Evolutionary conservation across 331 rosid species (phyloP), one percentile per base, ranked within the genome.

Genomic region (Acacia concinna): DNA sequence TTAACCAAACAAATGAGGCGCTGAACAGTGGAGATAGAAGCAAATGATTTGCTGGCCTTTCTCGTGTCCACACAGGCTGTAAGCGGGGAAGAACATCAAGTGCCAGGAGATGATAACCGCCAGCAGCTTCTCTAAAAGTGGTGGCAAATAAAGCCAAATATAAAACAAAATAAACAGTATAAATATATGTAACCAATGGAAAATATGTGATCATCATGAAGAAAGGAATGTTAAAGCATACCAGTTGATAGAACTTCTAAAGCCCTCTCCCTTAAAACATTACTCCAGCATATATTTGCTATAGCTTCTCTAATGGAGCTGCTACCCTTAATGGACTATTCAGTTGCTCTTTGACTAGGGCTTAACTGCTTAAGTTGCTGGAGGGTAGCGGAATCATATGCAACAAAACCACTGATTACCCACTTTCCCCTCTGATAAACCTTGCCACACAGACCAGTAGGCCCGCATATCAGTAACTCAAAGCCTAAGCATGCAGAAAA

Each of bases 301-400:
- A 91, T 87, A 38, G 97, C 94, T 79, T 87, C 87, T 54, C 92
- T 79, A 75, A 89, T 83, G 82, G 73, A 83, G 84, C 92, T 88
- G 78, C 84, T 88, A 71, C 84, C 85, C 65, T 87, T 86, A 46
- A 86, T 84, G 28, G 91, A 82, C 79, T 87, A 93, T 82, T 91
- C 91, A 27, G 91, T 80, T 37, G 84, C 86, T 81, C 83, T 89
- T 25, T 94, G 90, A 78, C 83, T 88, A 14, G 94, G 85, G 87
- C 86, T 93, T 80, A 93, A 68, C 83, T 91, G 93, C 81, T 89
- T 84, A 81, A 91, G 82, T 78, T 91, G 91, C 83, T 91, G 93
- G 6, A 88, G 93, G 28, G 95, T 89, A 41, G 77, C 82, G n/a
- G 93, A 84, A 88, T 89, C 94, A 41, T 73, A 37, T 14, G 92